Base-by-base conservation (phyloP, 768 basidiomycete genomes). In the Phanerochaete carnosa region DNA sequence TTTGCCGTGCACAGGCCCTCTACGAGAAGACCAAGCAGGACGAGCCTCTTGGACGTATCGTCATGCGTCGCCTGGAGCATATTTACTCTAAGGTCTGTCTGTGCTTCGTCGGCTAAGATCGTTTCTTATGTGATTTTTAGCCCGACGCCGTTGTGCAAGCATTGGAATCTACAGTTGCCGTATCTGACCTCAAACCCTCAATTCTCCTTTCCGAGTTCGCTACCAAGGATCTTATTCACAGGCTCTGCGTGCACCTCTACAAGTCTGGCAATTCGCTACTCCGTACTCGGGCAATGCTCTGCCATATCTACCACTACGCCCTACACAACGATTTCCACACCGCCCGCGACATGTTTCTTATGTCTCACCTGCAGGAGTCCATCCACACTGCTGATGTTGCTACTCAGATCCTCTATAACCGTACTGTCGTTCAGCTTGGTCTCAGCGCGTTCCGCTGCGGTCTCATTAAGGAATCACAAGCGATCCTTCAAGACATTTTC, bases 351-450 rank as follows among this genome's bases (percentile, higher is more conserved):
- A 95, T 98, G 92, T 77, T 99, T 37, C 80, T 99, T 62, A 98
- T 99, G 97, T 98, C 95, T 4, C 97, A 98, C 73, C 83, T 99
- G 53, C 96, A 98, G 74, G 95, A 98, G 73, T 92, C 94, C 0
- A 90, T 98, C 68, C 90, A 94, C 71, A 93, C 94, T 39, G 94
- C 95, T 59, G 97, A 98, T 69, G 95, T 98, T 54, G 89, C 88
- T 19, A 98, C 97, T 0, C 97, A 99, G 75, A 98, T 99, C 68
- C 80, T 98, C 33, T 98, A 98, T 79, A 99, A 99, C 75, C 90
- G 97, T 39, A 94, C 94, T 6, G 88, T 98, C 58, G 97, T 98
- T 46, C 97, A 98, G 73, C 86, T 99, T 53, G 97, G 97, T 35
- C 83, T 99, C 5, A 95, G 94, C 66, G 97, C 97, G 1, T 99